Evolutionary conservation across 108 stramenopile species (phyloP), one percentile per base, ranked within the genome.

Genomic region (Skeletonema tropicum): DNA sequence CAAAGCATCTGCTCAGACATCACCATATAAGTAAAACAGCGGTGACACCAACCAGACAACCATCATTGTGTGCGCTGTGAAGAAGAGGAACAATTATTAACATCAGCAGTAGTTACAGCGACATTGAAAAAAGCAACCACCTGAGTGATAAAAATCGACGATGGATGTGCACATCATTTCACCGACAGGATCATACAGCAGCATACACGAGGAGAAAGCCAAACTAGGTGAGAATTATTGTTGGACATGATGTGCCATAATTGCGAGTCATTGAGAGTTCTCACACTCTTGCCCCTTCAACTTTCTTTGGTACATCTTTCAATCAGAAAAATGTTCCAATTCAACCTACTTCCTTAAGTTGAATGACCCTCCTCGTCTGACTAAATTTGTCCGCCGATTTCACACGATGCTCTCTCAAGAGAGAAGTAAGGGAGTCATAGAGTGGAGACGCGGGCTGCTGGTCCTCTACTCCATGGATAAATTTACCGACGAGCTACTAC

Each of bases 311-410:
- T 29, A 29, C 35, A 35, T 35, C 13, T 41, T n/a, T 3, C 15
- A 15, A 55, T n/a, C 21, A 55, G 52, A 55, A 55, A 55, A 55
- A 23, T 55, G 52, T 25, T 7, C 52, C 15, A 55, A 55, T 55
- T 55, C 52, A 55, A 55, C 21, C 21, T 55, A 55, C 52, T 55
- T 55, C 52, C 25, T n/a, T 35, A 62, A 66, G 49, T 57, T 52
- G 6, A 14, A 26, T 26, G 49, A 21, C 7, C 52, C 68, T n/a
- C 64, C 58, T 7, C 85, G 90, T 59, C 85, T 92, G 1, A 95
- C 93, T 82, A 93, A 93, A 74, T 95, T 95, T 71, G 94, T 95
- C 21, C 86, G 88, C 29, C 84, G 91, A 17, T 80, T 95, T 25
- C 86, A 95, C 61, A 89, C 90, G 58, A 93, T 93, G 91, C 87